Evolutionary conservation across 495 filamentous ascomycete species (phyloP).

Genomic region (Aspergillus hancockii): DNA sequence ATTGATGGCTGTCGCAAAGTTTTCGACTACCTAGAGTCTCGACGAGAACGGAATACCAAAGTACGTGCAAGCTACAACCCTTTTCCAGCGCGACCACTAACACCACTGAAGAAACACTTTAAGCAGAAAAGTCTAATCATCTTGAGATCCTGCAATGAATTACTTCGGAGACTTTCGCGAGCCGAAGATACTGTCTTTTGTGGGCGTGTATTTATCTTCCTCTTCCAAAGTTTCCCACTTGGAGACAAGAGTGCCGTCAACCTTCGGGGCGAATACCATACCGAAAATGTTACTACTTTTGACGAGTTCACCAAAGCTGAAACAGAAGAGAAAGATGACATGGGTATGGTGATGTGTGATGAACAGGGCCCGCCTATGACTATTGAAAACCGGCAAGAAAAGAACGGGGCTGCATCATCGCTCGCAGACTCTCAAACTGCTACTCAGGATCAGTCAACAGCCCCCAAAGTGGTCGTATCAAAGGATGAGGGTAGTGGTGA

Average conservation of each 20-base stretch:
- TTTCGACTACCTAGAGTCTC: slow-evolving; percentile 92
- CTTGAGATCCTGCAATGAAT: slow-evolving; percentile 89
- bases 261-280: slow-evolving; percentile 91
- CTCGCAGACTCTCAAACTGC: slow-evolving; percentile 25
- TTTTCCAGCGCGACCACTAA: slow-evolving; percentile 16
- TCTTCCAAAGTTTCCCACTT: slow-evolving; percentile 94
- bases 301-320: slow-evolving; percentile 53
- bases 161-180: slow-evolving; percentile 84
- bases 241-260: slow-evolving; percentile 98
- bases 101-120: slow-evolving; percentile 62
- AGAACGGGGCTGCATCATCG: slow-evolving; percentile 18
- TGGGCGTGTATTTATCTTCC: slow-evolving; percentile 93
- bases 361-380: slow-evolving; percentile 37
- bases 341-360: slow-evolving; percentile 64
- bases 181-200: slow-evolving; percentile 97
- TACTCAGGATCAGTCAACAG: slow-evolving; percentile 23
- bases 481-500: slow-evolving; percentile 42
- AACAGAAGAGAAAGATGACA: slow-evolving; percentile 38
- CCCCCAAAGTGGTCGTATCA: slow-evolving; percentile 55
- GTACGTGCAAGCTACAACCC: slow-evolving; percentile 31
- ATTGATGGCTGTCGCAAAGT: slow-evolving; percentile 86
- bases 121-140: slow-evolving; percentile 85
- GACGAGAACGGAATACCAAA: slow-evolving; percentile 80
- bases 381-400: slow-evolving; percentile 24
- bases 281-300: slow-evolving; percentile 89